Conservation (phyloP, 352 stramenopile genomes). For the Discostella stelligera region DNA sequence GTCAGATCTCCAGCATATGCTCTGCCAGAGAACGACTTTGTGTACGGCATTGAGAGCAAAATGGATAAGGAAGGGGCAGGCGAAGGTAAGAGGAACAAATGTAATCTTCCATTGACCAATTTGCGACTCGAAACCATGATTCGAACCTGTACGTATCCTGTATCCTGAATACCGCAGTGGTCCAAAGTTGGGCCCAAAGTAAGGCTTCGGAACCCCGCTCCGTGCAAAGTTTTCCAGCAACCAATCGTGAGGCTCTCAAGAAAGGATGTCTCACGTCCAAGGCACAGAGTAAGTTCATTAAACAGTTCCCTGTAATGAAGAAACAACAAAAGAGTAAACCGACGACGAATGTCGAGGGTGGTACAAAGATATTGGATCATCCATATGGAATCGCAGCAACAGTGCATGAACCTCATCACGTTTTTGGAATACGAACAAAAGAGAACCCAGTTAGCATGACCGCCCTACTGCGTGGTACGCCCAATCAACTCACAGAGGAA, state of each 20-base stretch:
- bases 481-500: constrained; percentile 38
- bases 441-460: constrained; percentile 40
- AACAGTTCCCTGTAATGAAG: constrained; percentile 54
- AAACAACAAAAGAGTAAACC: constrained; percentile 32
- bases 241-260: constrained; percentile 51
- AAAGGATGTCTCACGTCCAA: constrained; percentile 53
- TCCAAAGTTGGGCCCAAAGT: constrained; percentile 42
- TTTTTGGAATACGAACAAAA: constrained; percentile 41
- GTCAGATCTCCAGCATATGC: constrained; percentile 43
- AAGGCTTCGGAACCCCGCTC: constrained; percentile 27
- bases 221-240: constrained; percentile 54
- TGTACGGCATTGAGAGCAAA: constrained; percentile 54
- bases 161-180: constrained; percentile 27
- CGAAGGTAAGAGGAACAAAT: constrained; percentile 25
- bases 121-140: background rate
- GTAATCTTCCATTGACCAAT: background rate
- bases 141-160: constrained; percentile 7
- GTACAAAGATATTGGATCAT: background rate
- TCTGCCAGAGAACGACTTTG: constrained; percentile 45
- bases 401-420: constrained; percentile 16
- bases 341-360: constrained; percentile 1
- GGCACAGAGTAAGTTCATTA: constrained; percentile 44
- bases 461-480: constrained; percentile 32
- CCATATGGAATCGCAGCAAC: background rate
- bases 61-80: constrained; percentile 47